These are phyloP conservation scores for Toxicodendron radicans DNA, from an alignment of 345 rosid species.

Conservation along the genomic window DNA sequence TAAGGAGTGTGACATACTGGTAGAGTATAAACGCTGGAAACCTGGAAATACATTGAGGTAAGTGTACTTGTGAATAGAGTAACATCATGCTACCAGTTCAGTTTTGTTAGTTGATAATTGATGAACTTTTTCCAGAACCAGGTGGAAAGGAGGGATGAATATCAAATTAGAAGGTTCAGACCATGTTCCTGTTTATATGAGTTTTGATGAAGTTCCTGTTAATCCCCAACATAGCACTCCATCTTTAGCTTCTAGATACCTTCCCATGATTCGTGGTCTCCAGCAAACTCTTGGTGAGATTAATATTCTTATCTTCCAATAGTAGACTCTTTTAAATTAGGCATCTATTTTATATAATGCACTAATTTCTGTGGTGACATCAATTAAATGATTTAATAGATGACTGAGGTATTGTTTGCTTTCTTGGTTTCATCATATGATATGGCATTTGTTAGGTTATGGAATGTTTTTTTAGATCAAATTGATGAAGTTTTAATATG, in stretches of 20 bases:
- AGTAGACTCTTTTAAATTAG: neutral
- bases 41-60: conserved; percentile 68
- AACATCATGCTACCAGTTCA: neutral
- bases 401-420: neutral
- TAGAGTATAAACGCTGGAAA: conserved; percentile 86
- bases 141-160: conserved; percentile 87
- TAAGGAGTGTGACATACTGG: conserved; percentile 78
- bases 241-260: conserved; percentile 68
- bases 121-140: conserved; percentile 20
- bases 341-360: neutral
- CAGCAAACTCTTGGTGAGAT: conserved; percentile 87
- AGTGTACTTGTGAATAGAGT: neutral
- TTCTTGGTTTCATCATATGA: neutral
- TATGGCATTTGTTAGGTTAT: neutral
- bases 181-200: conserved; percentile 72
- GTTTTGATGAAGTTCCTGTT: conserved; percentile 52
- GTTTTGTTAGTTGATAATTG: neutral
- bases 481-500: neutral
- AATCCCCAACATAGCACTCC: conserved; percentile 61
- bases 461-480: neutral
- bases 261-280: conserved; percentile 68
- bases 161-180: conserved; percentile 83
- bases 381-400: neutral
- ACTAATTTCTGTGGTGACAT: neutral
- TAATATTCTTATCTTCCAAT: neutral